These are phyloP conservation scores for Aspergillus spinulosporus DNA, from an alignment of 2,329 filamentous ascomycete genomes.

Conservation along the genomic window DNA sequence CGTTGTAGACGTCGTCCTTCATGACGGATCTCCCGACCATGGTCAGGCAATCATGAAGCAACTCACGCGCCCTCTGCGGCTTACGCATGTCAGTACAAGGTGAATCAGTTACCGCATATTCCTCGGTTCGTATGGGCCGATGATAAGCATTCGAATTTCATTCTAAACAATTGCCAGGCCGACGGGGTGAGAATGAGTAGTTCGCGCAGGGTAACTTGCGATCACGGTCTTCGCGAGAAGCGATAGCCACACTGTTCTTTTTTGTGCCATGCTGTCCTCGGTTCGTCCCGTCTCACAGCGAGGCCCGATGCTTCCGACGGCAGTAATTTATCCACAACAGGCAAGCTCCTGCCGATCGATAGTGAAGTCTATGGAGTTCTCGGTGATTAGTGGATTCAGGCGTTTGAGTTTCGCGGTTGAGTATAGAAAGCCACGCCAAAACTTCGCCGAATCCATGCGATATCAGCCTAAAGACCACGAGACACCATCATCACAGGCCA, in stretches of 20 bases:
- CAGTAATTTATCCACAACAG: background rate
- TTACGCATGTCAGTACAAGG: background rate
- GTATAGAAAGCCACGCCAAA: background rate
- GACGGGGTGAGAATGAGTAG: background rate
- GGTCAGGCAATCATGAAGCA: background rate
- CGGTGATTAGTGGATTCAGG: background rate
- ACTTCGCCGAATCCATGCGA: background rate
- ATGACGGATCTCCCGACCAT: slow-evolving; percentile 3
- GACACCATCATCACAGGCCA: background rate
- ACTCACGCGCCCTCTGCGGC: background rate
- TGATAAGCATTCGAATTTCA: background rate
- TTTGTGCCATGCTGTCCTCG: slow-evolving; percentile 4
- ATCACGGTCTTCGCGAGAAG: background rate
- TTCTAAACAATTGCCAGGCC: background rate
- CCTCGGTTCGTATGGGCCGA: background rate
- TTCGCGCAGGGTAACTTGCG: background rate
- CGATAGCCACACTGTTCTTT: background rate
- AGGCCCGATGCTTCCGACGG: background rate
- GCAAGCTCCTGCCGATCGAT: slow-evolving; percentile 2
- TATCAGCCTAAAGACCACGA: slow-evolving; percentile 3
- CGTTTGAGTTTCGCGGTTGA: slow-evolving; percentile 1
- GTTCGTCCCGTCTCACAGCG: slow-evolving; percentile 16
- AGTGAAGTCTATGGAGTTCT: background rate
- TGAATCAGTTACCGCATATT: background rate
- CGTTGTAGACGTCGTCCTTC: background rate